Percentiles rank a stretch among this genome's conserved stretches.
Evolutionary conservation across 2,329 filamentous ascomycete genomes (phyloP).

Genomic region (Ustulina deusta): DNA sequence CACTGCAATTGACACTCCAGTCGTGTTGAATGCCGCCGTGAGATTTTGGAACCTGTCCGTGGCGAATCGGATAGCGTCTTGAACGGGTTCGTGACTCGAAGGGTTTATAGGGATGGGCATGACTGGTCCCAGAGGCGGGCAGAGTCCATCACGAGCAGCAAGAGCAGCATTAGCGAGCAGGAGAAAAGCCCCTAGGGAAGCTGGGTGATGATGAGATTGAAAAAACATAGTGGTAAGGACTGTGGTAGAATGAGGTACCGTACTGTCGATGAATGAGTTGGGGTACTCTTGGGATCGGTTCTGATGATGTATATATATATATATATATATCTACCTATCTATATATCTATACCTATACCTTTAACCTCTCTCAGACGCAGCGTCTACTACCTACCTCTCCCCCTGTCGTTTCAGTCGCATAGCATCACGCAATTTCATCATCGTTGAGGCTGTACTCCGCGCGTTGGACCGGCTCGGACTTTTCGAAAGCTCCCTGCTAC

Average conservation of each 20-base stretch:
- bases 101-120: constrained; percentile 54
- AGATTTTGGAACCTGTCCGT: constrained; percentile 47
- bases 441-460: constrained; percentile 14
- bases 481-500: background rate
- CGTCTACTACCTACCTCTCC: background rate
- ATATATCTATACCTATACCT: constrained; percentile 14
- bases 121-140: constrained; percentile 59
- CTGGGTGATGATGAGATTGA: constrained; percentile 6
- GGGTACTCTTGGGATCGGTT: background rate
- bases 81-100: constrained; percentile 49
- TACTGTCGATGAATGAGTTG: background rate
- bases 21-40: constrained; percentile 47
- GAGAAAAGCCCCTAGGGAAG: constrained; percentile 30
- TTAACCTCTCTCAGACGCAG: background rate
- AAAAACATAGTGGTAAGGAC: constrained; percentile 13
- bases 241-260: background rate
- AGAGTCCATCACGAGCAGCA: constrained; percentile 51
- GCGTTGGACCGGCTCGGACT: constrained; percentile 20
- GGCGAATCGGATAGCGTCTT: constrained; percentile 45
- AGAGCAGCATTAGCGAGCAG: constrained; percentile 38
- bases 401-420: background rate
- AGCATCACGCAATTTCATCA: background rate
- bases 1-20: constrained; percentile 55
- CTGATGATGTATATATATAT: constrained; percentile 1
- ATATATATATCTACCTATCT: constrained; percentile 10